Evolutionary conservation across 345 rosid genomes (phyloP), one percentile per base, ranked within the genome.

Genomic region (Erucastrum elatum): DNA sequence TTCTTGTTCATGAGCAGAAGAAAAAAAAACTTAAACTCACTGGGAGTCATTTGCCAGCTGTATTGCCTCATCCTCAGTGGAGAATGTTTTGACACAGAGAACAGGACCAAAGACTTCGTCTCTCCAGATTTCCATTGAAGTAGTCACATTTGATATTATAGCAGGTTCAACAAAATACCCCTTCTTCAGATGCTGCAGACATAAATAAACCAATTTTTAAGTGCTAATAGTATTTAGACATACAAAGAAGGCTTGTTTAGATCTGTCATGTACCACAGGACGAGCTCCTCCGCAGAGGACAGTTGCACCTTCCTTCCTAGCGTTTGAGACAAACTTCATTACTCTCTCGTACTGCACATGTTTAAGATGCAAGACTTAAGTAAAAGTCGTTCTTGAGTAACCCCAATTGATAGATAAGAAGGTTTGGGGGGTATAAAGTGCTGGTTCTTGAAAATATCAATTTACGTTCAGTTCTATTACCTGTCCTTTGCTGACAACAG

Each of bases 31-130:
- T 59, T 68, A 73, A 77, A 84, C 97, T 90, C 79, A 96, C 99
- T 75, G 91, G 68, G 90, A 87, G 77, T 93, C 94, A 83, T 96
- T 96, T 80, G 98, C 99, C 82, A 93, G 85, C 13, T 89, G 91
- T 64, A 93, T 89, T 66, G 99, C 98, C 86, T 93, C 99, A 60
- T 96, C 98, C 86, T 96, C 99, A 0, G 90, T 86, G 33, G 87
- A 70, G 83, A 96, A 96, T 66, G 98, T 90, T 86, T 91, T 96
- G 34, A 90, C 90, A 77, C 97, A 93, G 1, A 96, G 84, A 76
- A 93, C 94, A 69, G 99, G 98, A 75, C 98, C 99, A 84, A 96
- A 96, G 55, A 96, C 97, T 86, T 96, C 99, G 75, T 95, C 99
- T 80, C 92, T 93, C 99, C 99, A 96, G 55, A 96, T 93, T 86